phyloP scores from a whole-genome alignment of 208 protist species.

The Trypanosoma conorhini region DNA sequence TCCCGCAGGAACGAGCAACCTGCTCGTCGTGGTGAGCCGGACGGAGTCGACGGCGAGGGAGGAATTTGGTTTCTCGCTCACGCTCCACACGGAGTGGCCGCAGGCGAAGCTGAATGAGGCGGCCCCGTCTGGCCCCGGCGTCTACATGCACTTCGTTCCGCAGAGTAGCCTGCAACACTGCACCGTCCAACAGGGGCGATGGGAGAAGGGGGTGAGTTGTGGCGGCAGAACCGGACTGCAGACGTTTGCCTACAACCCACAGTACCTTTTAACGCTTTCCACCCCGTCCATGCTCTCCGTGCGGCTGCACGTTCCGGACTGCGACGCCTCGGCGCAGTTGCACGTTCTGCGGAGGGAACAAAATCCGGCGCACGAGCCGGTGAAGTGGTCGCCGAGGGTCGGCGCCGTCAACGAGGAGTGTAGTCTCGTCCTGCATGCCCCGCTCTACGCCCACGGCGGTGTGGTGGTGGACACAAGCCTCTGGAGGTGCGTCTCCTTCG shows the following conservation, averaged over 20 bases:
- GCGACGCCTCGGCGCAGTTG: constrained; percentile 20
- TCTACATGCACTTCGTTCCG: constrained; percentile 85
- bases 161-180: constrained; percentile 45
- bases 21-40: constrained; percentile 69
- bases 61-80: constrained; percentile 79
- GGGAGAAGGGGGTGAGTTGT: constrained; percentile 74
- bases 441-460: constrained; percentile 61
- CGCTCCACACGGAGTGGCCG: constrained; percentile 78
- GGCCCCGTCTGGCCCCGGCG: constrained; percentile 35
- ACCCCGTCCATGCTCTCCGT: constrained; percentile 59
- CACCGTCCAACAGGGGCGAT: constrained; percentile 42
- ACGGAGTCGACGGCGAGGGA: constrained; percentile 38
- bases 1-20: constrained; percentile 62
- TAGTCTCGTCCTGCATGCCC: constrained; percentile 52
- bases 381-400: constrained; percentile 39
- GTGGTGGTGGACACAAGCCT: constrained; percentile 69
- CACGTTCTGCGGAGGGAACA: constrained; percentile 25
- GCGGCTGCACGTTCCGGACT: constrained; percentile 26
- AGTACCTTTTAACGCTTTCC: constrained; percentile 51
- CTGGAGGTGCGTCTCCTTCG: constrained; percentile 52
- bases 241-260: constrained; percentile 76
- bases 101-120: constrained; percentile 43
- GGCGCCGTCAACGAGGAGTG: constrained; percentile 42
- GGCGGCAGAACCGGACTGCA: constrained; percentile 56
- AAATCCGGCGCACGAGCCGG: constrained; percentile 6